Conservation (phyloP, 768 basidiomycete species). For the Hericium alpestre region DNA sequence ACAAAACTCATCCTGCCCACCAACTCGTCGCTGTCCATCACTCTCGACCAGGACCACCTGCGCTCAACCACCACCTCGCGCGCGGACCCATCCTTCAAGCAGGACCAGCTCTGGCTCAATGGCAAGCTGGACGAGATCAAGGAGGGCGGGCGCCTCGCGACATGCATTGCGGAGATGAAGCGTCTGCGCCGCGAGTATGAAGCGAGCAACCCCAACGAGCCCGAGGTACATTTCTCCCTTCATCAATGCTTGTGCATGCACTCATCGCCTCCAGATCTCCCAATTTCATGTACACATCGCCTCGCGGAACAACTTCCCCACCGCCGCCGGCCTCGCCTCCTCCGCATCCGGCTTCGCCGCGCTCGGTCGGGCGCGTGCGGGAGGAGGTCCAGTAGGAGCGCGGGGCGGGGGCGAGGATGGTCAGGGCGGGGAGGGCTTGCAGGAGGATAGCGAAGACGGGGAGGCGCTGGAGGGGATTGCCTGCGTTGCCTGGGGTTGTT, state of each 20-base stretch:
- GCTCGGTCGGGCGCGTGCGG: constrained; percentile 39
- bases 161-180: constrained; percentile 84
- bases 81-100: constrained; percentile 59
- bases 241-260: constrained; percentile 6
- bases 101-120: constrained; percentile 90
- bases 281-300: constrained; percentile 72
- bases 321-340: constrained; percentile 94
- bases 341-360: constrained; percentile 97
- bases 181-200: constrained; percentile 67
- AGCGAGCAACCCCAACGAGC: constrained; percentile 48
- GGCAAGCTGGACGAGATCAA: constrained; percentile 88
- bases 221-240: constrained; percentile 39
- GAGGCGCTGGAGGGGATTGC: constrained; percentile 35
- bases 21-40: constrained; percentile 96
- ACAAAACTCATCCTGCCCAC: constrained; percentile 92
- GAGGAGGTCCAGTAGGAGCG: constrained; percentile 43
- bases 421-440: constrained; percentile 7
- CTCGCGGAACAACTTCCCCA: constrained; percentile 98
- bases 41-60: constrained; percentile 92
- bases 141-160: constrained; percentile 61
- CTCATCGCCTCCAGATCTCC: constrained; percentile 41
- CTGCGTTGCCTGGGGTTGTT: constrained; percentile 33
- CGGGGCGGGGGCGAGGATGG: constrained; percentile 32
- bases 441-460: constrained; percentile 31
- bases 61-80: constrained; percentile 89